Base-by-base conservation (phyloP, 345 rosid species). In the Euphorbia peplus region DNA sequence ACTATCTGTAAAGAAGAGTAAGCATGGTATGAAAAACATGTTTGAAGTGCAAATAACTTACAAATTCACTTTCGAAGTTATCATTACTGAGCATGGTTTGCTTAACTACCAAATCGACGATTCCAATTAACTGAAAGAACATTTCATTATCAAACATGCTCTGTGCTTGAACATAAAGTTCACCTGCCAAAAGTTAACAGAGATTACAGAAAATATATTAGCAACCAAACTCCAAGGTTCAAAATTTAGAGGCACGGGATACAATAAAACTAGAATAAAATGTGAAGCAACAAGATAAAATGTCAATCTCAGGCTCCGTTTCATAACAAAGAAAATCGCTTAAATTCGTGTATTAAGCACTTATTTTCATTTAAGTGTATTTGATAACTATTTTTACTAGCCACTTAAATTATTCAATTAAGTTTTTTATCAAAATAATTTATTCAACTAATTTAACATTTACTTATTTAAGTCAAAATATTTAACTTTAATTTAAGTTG, bases 131-230 rank as follows among this genome's bases (percentile, higher is more conserved):
- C 74, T 85, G 95, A 75, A 79, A 81, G 81, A 87, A 95, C 93
- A 83, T 87, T 71, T 60, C 64, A 78, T 83, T 84, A 69, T 91
- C 96, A 87, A 95, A 95, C 95, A 91, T 91, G 69, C 54, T 81
- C 74, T 77, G 84, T 41, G 99, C 90, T 75, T 91, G 97, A 68
- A 83, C 81, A 72, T 95, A 91, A 52, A 90, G 69, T 79, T 95
- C 99, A 73, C 98, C 98, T 93, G 86, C 67, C 64, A 76, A 35
- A 72, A 81, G 70, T 59, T 69, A 53, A 16, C 74, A 48, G 63
- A 58, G 51, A 70, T 68, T 41, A 61, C 61, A 24, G 71, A 71
- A 9, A 25, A 47, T 19, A 72, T 11, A 50, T 71, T 64, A 66
- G 69, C 67, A 61, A 15, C 16, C 52, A 58, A 21, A 50, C 39